phyloP scores from a whole-genome alignment of 2,329 filamentous ascomycete genomes.

The Xenoacremonium recifei region DNA sequence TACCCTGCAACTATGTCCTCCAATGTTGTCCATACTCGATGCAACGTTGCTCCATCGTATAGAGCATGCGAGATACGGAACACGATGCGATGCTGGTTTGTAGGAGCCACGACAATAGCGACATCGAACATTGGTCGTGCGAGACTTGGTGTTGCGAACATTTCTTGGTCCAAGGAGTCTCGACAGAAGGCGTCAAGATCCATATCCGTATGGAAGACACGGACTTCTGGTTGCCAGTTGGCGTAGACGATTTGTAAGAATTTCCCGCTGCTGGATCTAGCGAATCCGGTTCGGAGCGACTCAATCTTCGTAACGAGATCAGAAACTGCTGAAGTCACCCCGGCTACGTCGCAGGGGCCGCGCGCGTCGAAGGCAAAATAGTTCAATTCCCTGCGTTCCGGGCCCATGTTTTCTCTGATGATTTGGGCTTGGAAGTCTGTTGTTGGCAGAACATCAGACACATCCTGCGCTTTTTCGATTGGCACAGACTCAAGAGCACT shows the following conservation, averaged over 20 bases:
- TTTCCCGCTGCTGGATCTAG: neutral
- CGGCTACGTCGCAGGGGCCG: neutral
- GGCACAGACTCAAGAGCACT: neutral
- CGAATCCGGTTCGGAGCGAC: neutral
- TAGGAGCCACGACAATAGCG: neutral
- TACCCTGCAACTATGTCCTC: neutral
- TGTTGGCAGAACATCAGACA: neutral
- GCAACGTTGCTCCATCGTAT: neutral
- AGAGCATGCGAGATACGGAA: neutral
- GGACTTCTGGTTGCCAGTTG: neutral
- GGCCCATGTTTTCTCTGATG: neutral
- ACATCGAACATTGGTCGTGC: neutral
- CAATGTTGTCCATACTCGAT: neutral
- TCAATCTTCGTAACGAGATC: neutral
- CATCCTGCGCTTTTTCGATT: too few species aligned
- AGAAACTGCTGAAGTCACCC: neutral
- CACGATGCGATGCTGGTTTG: neutral
- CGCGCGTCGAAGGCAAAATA: neutral
- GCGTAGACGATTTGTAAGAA: neutral
- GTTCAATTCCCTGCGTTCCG: neutral
- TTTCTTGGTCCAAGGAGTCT: neutral
- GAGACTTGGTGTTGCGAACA: neutral
- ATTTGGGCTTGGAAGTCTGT: neutral
- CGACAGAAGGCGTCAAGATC: neutral
- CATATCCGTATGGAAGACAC: neutral